Conservation (phyloP, 306 rosid genomes). For the Geum urbanum region DNA sequence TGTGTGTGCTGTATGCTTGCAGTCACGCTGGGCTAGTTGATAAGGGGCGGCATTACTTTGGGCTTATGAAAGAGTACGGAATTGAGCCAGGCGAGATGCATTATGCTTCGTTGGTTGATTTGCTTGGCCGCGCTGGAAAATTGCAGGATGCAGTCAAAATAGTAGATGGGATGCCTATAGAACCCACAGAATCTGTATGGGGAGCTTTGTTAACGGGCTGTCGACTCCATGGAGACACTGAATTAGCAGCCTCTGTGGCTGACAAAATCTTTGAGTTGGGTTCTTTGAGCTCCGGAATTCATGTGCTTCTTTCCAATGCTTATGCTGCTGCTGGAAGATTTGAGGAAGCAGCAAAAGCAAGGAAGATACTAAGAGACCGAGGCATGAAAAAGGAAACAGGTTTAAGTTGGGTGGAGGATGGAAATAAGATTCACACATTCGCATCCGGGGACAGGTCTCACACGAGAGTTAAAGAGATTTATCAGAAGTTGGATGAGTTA, state of each 20-base stretch:
- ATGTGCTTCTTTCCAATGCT: constrained; percentile 68
- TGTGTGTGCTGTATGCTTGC: constrained; percentile 76
- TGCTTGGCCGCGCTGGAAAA: constrained; percentile 84
- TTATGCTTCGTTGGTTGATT: constrained; percentile 73
- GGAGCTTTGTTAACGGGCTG: constrained; percentile 87
- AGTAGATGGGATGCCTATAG: constrained; percentile 61
- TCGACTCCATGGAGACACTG: constrained; percentile 65
- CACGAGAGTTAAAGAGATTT: constrained; percentile 50
- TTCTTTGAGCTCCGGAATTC: constrained; percentile 54
- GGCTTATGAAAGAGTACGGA: constrained; percentile 56
- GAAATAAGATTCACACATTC: constrained; percentile 71
- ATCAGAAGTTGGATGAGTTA: constrained; percentile 69
- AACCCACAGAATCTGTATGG: constrained; percentile 76
- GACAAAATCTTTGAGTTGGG: constrained; percentile 54
- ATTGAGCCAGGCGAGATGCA: constrained; percentile 74
- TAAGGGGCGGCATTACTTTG: constrained; percentile 50
- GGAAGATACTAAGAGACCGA: constrained; percentile 60
- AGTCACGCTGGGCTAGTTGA: constrained; percentile 87
- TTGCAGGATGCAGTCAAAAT: constrained; percentile 58
- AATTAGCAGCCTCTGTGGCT: constrained; percentile 70
- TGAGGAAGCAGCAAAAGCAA: constrained; percentile 79
- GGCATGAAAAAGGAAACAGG: constrained; percentile 84
- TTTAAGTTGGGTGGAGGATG: constrained; percentile 90
- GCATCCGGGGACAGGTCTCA: constrained; percentile 68
- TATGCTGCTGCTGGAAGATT: constrained; percentile 83